phyloP scores from a whole-genome alignment of 768 basidiomycete genomes.

The Plicaturopsis crispa region DNA sequence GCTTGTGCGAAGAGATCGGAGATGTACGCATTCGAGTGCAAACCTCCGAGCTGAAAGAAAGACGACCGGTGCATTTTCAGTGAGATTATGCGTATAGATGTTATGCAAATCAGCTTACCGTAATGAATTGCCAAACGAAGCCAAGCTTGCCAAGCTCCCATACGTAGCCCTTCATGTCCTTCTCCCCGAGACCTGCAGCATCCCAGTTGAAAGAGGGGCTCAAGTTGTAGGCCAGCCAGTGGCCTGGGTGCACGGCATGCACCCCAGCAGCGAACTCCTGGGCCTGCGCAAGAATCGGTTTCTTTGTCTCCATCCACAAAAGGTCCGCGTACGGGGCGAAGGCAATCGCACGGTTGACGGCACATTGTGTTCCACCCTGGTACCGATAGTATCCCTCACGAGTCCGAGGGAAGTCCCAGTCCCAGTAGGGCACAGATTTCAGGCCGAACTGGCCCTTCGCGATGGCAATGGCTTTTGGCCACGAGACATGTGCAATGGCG shows the following conservation, averaged over 20 bases:
- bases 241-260: constrained; percentile 70
- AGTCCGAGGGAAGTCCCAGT: constrained; percentile 92
- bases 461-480: constrained; percentile 60
- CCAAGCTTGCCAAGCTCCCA: constrained; percentile 95
- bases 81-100: constrained; percentile 2
- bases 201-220: constrained; percentile 94
- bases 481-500: constrained; percentile 61
- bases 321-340: constrained; percentile 93
- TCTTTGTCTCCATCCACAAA: constrained; percentile 96
- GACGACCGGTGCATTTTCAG: constrained; percentile 5
- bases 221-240: constrained; percentile 96
- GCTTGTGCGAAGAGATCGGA: constrained; percentile 86
- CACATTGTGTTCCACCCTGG: constrained; percentile 94
- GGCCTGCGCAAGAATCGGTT: constrained; percentile 87
- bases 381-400: constrained; percentile 97
- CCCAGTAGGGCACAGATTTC: constrained; percentile 73
- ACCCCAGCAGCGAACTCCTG: constrained; percentile 89
- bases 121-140: constrained; percentile 99
- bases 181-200: constrained; percentile 80
- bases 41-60: constrained; percentile 71
- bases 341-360: constrained; percentile 84
- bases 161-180: constrained; percentile 82
- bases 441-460: constrained; percentile 78
- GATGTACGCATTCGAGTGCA: constrained; percentile 97
- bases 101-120: constrained; percentile 44